phyloP scores from a whole-genome alignment of 1,139 yeast species.

The Taphrina flavorubra region DNA sequence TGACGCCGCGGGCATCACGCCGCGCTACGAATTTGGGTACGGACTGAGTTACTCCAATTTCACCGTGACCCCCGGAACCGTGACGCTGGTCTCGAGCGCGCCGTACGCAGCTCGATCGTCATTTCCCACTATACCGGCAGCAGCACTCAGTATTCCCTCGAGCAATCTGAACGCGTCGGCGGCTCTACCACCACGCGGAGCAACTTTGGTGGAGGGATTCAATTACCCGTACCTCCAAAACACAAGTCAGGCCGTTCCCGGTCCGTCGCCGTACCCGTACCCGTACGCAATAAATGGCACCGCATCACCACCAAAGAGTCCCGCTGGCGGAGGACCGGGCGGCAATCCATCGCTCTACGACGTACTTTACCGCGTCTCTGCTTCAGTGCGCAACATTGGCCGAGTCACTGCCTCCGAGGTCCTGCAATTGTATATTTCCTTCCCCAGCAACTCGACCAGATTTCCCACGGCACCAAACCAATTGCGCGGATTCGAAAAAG shows the following conservation, averaged over 20 bases:
- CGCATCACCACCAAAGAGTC: constrained; percentile 52
- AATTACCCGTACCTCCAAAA: constrained; percentile 50
- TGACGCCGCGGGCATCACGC: constrained; percentile 63
- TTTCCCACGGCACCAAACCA: constrained; percentile 54
- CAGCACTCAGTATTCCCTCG: constrained; percentile 15
- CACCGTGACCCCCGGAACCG: constrained; percentile 18
- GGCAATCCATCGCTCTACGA: constrained; percentile 59
- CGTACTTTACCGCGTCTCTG: constrained; percentile 58
- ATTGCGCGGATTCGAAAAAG: constrained; percentile 67
- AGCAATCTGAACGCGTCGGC: constrained; percentile 12
- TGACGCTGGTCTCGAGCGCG: constrained; percentile 12
- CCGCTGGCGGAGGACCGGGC: constrained; percentile 67
- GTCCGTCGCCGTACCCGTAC: constrained; percentile 62
- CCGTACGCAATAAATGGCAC: background rate
- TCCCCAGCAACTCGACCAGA: constrained; percentile 57
- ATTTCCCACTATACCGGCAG: constrained; percentile 4
- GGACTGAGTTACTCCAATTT: constrained; percentile 66
- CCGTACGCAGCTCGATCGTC: constrained; percentile 29
- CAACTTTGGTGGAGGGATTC: constrained; percentile 44
- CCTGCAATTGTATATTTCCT: constrained; percentile 64
- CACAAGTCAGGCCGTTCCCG: constrained; percentile 48
- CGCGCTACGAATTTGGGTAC: constrained; percentile 67
- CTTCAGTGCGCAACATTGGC: constrained; percentile 61
- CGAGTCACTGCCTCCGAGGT: constrained; percentile 60
- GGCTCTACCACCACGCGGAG: constrained; percentile 12